A percentile compares a stretch with the other conserved stretches of the same genome.
These are phyloP conservation scores for Chimonanthus praecox DNA, from an alignment of 164 flowering plant genomes.

Conservation along the genomic window DNA sequence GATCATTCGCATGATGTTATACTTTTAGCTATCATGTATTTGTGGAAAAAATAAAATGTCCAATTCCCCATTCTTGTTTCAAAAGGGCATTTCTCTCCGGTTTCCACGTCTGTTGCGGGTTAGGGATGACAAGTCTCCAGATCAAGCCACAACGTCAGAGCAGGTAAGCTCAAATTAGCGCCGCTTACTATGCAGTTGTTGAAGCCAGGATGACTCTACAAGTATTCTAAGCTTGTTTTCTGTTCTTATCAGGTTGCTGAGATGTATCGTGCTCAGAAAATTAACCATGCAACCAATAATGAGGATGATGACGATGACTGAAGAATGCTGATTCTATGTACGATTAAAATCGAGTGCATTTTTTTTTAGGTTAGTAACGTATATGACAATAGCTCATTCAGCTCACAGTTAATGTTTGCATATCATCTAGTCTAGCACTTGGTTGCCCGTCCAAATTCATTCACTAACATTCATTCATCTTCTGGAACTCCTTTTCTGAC, in stretches of 20 bases:
- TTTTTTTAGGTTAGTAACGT: no score
- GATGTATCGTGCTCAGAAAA: slow-evolving; percentile 71
- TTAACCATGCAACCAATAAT: slow-evolving; percentile 45
- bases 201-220: no score
- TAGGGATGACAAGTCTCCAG: slow-evolving; percentile 89
- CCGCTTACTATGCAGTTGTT: no score
- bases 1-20: neutral
- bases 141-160: slow-evolving; percentile 75
- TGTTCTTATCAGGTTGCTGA: slow-evolving; percentile 62
- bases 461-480: no score
- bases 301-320: slow-evolving; percentile 62
- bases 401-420: no score
- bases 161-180: slow-evolving; percentile 35
- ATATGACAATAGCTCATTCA: no score
- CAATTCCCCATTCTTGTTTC: slow-evolving; percentile 12
- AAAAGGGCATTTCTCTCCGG: slow-evolving; percentile 88
- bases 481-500: no score
- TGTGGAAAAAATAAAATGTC: neutral
- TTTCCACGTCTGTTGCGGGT: slow-evolving; percentile 83
- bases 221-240: neutral
- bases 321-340: slow-evolving; percentile 5
- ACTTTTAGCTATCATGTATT: neutral
- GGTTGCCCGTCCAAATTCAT: no score
- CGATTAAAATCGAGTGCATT: no score
- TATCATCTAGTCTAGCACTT: no score